phyloP scores from a whole-genome alignment of 2,329 filamentous ascomycete species.

The Blastomyces parvus region DNA sequence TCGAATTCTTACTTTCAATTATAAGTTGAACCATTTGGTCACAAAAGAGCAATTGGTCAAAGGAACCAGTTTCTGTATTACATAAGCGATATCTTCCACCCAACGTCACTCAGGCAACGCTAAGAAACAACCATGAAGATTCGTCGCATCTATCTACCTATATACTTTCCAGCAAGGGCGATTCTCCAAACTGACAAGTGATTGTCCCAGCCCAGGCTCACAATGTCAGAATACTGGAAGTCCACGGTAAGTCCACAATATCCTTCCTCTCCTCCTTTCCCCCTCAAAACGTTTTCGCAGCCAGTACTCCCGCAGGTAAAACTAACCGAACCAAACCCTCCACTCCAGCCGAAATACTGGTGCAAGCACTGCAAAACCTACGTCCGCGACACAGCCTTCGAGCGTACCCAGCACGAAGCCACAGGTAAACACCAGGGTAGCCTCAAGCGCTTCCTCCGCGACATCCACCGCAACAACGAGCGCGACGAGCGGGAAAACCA shows the following conservation, averaged over 20 bases:
- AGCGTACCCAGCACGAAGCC: slow-evolving; percentile 79
- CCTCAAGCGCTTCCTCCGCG: slow-evolving; percentile 80
- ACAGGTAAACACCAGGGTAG: slow-evolving; percentile 75
- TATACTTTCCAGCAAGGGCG: background rate
- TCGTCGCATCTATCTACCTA: background rate
- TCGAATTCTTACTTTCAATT: background rate
- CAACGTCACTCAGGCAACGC: too few species aligned
- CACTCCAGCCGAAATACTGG: slow-evolving; percentile 69
- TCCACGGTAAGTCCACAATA: slow-evolving; percentile 58
- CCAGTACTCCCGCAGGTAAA: background rate
- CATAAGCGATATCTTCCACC: background rate
- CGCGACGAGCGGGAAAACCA: slow-evolving; percentile 72
- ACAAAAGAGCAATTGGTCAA: too few species aligned
- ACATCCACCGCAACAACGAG: slow-evolving; percentile 78
- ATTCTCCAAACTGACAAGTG: background rate
- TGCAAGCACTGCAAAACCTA: slow-evolving; percentile 92
- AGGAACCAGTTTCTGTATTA: background rate
- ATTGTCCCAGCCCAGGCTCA: background rate
- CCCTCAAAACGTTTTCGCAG: too few species aligned
- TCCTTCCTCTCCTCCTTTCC: too few species aligned
- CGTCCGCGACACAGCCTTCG: slow-evolving; percentile 85
- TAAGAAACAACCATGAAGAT: too few species aligned
- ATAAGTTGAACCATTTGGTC: background rate
- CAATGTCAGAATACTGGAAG: slow-evolving; percentile 98
- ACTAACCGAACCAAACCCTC: background rate